Conservation (phyloP, 352 stramenopile genomes). For the Globisporangium okanoganense region DNA sequence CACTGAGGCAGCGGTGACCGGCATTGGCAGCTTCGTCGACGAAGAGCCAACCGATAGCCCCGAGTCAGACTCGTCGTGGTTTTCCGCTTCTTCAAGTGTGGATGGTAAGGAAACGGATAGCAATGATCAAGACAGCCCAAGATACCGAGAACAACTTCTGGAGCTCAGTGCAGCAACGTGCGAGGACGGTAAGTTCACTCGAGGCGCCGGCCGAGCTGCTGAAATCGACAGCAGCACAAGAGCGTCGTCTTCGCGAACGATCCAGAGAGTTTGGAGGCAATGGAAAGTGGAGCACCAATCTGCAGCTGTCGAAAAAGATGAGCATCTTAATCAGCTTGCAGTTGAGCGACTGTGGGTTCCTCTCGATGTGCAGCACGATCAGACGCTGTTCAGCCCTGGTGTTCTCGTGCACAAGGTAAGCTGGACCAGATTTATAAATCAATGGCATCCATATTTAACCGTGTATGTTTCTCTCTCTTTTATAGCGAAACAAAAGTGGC, state of each 20-base stretch:
- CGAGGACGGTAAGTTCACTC: neutral
- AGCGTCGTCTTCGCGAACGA: constrained; percentile 7
- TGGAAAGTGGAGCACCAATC: constrained; percentile 4
- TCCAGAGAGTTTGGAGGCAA: constrained; percentile 18
- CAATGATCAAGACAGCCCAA: constrained; percentile 11
- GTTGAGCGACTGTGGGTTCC: neutral
- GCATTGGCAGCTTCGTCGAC: constrained; percentile 17
- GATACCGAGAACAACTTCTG: constrained; percentile 1
- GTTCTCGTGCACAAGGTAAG: constrained; percentile 15
- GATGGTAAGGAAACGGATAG: constrained; percentile 11
- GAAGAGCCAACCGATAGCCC: constrained; percentile 21
- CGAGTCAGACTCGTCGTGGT: constrained; percentile 16
- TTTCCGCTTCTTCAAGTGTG: constrained; percentile 23
- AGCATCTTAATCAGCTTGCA: neutral
- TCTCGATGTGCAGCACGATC: neutral
- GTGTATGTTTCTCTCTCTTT: neutral
- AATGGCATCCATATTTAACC: neutral
- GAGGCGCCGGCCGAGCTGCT: neutral
- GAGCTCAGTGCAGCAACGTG: neutral
- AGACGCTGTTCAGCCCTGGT: neutral
- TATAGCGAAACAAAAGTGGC: constrained; percentile 6
- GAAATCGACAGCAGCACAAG: neutral
- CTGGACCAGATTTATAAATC: neutral
- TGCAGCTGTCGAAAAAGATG: neutral
- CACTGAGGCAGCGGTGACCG: constrained; percentile 28